phyloP scores from a whole-genome alignment of 192 early-diverging fungal genomes.

The Gamsiella multidivaricata region DNA sequence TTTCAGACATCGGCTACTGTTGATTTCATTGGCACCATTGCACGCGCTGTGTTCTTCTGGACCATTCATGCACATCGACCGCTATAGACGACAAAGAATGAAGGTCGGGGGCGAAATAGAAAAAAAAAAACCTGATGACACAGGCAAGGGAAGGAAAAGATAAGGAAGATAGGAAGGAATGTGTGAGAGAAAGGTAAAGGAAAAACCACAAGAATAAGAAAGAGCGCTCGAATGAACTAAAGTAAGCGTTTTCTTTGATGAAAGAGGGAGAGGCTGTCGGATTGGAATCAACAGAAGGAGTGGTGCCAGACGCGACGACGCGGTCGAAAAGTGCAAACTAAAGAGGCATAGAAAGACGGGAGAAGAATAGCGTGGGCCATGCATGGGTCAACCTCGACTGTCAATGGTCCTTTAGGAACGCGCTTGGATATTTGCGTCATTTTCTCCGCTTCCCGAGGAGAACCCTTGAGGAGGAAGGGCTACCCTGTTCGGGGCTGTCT shows the following conservation, averaged over 20 bases:
- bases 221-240: no score
- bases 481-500: no score
- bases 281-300: neutral
- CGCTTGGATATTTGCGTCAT: neutral
- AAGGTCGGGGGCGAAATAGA: neutral
- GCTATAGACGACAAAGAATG: neutral
- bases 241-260: no score
- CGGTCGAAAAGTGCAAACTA: no score
- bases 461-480: no score
- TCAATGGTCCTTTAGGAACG: no score
- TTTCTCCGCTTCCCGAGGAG: neutral
- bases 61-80: neutral
- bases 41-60: neutral
- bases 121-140: neutral
- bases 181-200: neutral
- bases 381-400: no score
- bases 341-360: no score
- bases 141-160: conserved; percentile 2
- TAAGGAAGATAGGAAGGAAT: neutral
- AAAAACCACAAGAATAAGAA: no score
- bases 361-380: no score
- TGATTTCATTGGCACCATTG: no score
- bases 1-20: no score
- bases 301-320: neutral
- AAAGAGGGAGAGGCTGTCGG: neutral